Evolutionary conservation across 2,329 filamentous ascomycete species (phyloP), one percentile per base, ranked within the genome.

Genomic region (Penicillium digitatum): DNA sequence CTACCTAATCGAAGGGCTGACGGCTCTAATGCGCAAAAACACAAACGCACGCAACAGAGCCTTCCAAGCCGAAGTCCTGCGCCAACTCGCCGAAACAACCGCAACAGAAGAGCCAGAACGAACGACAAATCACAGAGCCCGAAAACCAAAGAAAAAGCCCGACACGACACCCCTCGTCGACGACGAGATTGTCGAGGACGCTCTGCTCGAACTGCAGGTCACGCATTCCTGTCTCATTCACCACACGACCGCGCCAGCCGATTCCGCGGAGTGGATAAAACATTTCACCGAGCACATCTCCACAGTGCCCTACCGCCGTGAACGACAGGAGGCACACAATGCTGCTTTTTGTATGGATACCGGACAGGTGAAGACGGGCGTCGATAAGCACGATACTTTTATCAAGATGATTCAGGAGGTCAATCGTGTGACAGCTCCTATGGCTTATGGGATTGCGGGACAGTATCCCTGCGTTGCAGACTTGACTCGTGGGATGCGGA

Each of bases 241-340:
- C 68, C 87, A 93, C 68, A 89, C 87, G 1, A 72, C 71, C 14
- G 72, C 76, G 2, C 65, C 81, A 0, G 67, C 82, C 0, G 87
- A 90, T 64, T 88, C 87, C 1, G 87, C 87, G 2, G 81, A 87
- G 62, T 90, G 88, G 86, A 84, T 92, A 29, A 76, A 81, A 29
- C 78, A 82, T 32, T 90, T 92, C 64, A 93, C 89, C 0, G 87
- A 91, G 65, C 87, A 93, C 68, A 85, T 93, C 46, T 88, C 87
- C 8, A 88, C 86, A 1, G 84, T 88, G 22, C 89, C 88, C 0
- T 92, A 92, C 70, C 83, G 83, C 14, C 69, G 66, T 7, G 73
- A 78, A 52, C 69, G 73, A 31, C 74, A 76, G 51, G 78, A 81
- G 1, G 67, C 76, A 2, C 84, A 77, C 16, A 72, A 76, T 62